Evolutionary conservation across 129 eudicot species (phyloP).

Genomic region (Flaveria sonorensis): DNA sequence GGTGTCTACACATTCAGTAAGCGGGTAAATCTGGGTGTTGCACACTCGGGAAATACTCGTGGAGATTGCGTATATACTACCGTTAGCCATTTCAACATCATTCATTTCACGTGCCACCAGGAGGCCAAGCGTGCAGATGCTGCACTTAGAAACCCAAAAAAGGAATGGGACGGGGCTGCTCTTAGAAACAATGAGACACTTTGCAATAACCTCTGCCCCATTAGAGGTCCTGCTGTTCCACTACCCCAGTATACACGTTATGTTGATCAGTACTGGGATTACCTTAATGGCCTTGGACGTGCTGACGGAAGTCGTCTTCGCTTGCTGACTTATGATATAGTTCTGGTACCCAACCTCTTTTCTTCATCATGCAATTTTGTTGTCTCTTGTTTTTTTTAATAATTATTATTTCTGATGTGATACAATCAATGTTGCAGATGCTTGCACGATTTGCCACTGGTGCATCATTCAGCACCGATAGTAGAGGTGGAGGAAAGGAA

Average conservation of each 20-base stretch:
- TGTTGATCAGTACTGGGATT: conserved; percentile 97
- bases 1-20: conserved; percentile 96
- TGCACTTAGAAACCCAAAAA: conserved; percentile 77
- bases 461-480: conserved; percentile 80
- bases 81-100: conserved; percentile 95
- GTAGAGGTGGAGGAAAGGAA: conserved; percentile 99
- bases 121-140: conserved; percentile 99
- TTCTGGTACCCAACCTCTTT: conserved; percentile 55
- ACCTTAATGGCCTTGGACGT: conserved; percentile 91
- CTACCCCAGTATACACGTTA: conserved; percentile 72
- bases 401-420: neutral
- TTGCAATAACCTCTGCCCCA: conserved; percentile 83
- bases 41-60: conserved; percentile 79
- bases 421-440: conserved; percentile 56
- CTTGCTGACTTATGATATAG: conserved; percentile 89
- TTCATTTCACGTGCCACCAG: conserved; percentile 97
- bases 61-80: conserved; percentile 97
- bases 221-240: conserved; percentile 87
- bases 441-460: conserved; percentile 99
- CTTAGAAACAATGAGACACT: conserved; percentile 94
- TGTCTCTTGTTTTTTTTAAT: neutral
- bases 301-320: conserved; percentile 97
- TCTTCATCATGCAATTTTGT: neutral
- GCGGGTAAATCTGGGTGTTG: conserved; percentile 89
- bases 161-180: conserved; percentile 99